Conservation (phyloP, 2,329 filamentous ascomycete genomes). For the Capronia coronata region DNA sequence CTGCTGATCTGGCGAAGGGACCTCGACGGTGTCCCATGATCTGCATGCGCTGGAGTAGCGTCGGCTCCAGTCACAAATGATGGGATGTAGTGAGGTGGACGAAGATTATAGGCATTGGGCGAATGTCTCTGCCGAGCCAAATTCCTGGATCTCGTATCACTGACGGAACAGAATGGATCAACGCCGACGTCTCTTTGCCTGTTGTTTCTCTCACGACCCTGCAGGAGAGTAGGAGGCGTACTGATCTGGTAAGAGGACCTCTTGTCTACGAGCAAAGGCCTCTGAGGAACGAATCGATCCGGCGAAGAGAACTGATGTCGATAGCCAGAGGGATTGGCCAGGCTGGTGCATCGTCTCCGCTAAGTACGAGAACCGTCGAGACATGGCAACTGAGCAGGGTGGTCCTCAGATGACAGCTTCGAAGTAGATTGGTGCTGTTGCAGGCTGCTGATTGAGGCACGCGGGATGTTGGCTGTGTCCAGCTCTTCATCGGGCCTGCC, state of each 20-base stretch:
- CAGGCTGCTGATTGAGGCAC: constrained; percentile 9
- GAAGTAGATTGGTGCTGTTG: constrained; percentile 14
- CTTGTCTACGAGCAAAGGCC: constrained; percentile 17
- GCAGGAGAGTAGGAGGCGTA: constrained; percentile 36
- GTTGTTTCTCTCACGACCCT: constrained; percentile 41
- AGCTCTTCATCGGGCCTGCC: background rate
- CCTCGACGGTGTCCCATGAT: constrained; percentile 26
- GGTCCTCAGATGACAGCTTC: constrained; percentile 9
- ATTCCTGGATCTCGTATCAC: constrained; percentile 28
- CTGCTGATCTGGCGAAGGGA: constrained; percentile 55
- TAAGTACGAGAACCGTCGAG: constrained; percentile 5
- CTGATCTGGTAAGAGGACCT: constrained; percentile 45
- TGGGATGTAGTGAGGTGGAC: constrained; percentile 23
- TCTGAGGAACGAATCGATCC: constrained; percentile 50
- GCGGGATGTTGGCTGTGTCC: background rate
- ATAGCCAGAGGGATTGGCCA: constrained; percentile 11
- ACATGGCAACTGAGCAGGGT: constrained; percentile 5
- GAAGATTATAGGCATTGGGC: constrained; percentile 16
- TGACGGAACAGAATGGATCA: constrained; percentile 50
- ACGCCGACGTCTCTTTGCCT: constrained; percentile 40
- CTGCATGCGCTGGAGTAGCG: constrained; percentile 44
- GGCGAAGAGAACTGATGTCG: constrained; percentile 35
- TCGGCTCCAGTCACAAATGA: constrained; percentile 39
- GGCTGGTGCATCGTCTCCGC: constrained; percentile 21
- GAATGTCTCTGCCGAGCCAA: constrained; percentile 16